phyloP scores from a whole-genome alignment of 2,329 filamentous ascomycete species.

The Pyrenochaeta sp. region DNA sequence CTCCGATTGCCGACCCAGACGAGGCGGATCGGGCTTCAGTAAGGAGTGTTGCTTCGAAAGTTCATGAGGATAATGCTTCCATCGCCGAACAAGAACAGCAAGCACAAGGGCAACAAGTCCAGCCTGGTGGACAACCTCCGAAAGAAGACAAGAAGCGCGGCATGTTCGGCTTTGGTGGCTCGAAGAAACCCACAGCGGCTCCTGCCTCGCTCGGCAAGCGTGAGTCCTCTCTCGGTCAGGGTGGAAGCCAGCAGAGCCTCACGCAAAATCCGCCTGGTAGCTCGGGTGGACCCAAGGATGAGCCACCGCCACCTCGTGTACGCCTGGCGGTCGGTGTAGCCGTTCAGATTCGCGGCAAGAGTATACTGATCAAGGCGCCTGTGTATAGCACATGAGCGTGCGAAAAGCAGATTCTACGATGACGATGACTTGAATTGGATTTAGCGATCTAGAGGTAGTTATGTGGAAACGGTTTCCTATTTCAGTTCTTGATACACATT shows the following conservation, averaged over 20 bases:
- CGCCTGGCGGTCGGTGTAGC: slow-evolving; percentile 58
- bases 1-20: slow-evolving; percentile 52
- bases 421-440: slow-evolving; percentile 22
- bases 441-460: slow-evolving; percentile 27
- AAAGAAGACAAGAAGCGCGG: slow-evolving; percentile 48
- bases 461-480: slow-evolving; percentile 13
- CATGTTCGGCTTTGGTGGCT: slow-evolving; percentile 56
- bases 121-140: slow-evolving; percentile 5
- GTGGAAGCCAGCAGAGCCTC: slow-evolving; percentile 47
- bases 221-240: slow-evolving; percentile 49
- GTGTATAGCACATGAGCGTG: slow-evolving; percentile 51
- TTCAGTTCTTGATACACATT: slow-evolving; percentile 21
- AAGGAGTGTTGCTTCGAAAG: slow-evolving; percentile 43
- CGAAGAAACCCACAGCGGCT: slow-evolving; percentile 46
- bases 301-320: slow-evolving; percentile 54
- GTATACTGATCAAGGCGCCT: slow-evolving; percentile 59
- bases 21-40: slow-evolving; percentile 53
- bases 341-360: slow-evolving; percentile 59
- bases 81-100: slow-evolving; percentile 41
- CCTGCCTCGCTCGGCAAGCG: slow-evolving; percentile 50
- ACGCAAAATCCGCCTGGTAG: slow-evolving; percentile 51
- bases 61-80: slow-evolving; percentile 36
- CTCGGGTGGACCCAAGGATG: slow-evolving; percentile 49
- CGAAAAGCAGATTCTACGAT: not conserved
- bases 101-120: not conserved